phyloP scores from a whole-genome alignment of 805 yeast species.

The Candida insectorum region DNA sequence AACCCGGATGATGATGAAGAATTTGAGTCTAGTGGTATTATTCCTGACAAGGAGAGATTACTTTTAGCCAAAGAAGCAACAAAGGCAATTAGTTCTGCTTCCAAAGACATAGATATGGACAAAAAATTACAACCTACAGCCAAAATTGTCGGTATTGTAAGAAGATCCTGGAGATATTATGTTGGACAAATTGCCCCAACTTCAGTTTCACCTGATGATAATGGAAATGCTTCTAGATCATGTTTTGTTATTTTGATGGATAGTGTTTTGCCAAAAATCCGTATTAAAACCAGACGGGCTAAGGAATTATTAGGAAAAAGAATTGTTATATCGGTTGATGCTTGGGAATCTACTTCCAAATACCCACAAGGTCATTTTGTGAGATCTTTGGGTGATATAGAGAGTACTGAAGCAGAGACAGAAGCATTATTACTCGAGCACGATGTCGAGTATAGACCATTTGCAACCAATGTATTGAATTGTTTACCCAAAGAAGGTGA shows the following conservation, averaged over 20 bases:
- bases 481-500: constrained; percentile 94
- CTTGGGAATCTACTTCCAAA: constrained; percentile 83
- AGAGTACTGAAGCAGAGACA: constrained; percentile 91
- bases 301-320: constrained; percentile 81
- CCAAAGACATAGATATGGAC: constrained; percentile 24
- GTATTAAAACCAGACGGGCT: constrained; percentile 86
- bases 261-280: constrained; percentile 76
- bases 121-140: constrained; percentile 84
- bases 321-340: constrained; percentile 86
- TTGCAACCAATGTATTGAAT: constrained; percentile 83
- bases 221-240: constrained; percentile 64
- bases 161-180: constrained; percentile 93
- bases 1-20: constrained; percentile 51
- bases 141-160: constrained; percentile 78
- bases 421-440: constrained; percentile 92
- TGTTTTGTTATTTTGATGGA: constrained; percentile 91
- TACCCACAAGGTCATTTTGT: constrained; percentile 95
- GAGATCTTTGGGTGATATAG: constrained; percentile 83
- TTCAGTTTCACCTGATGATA: constrained; percentile 54
- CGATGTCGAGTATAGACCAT: constrained; percentile 95
- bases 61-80: constrained; percentile 76
- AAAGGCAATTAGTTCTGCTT: constrained; percentile 48
- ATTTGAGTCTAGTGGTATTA: constrained; percentile 27
- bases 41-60: constrained; percentile 69
- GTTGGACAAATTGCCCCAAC: constrained; percentile 89